Evolutionary conservation across 1,284 basidiomycete species (phyloP), one percentile per base, ranked within the genome.

Genomic region (Boletus subluridellus): DNA sequence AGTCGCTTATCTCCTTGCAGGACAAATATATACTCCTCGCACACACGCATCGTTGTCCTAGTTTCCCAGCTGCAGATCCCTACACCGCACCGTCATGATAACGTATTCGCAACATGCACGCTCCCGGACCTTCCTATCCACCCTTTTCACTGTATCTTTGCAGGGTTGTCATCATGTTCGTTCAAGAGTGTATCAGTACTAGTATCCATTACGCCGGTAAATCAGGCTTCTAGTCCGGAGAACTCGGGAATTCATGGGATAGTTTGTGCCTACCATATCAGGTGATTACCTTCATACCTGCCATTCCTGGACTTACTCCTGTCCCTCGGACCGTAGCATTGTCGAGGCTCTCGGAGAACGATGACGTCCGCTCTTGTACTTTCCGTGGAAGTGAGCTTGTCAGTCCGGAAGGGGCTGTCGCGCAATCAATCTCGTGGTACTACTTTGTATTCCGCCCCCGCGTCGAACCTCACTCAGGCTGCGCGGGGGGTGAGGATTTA

Each of bases 261-360:
- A n/a, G 52, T 63, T 73, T 65, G 60, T 59, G 56, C 52, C 52
- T 73, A 32, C 70, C 63, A 63, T 64, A 69, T 69, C 28, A 59
- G 70, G 73, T 59, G 60, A 62, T 64, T 73, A 21, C 60, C 57
- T 72, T 74, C 54, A 69, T 58, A 30, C 54, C 34, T 74, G 45
- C 73, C 47, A 50, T 61, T 69, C 54, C 58, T 49, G 60, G 58
- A 30, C 54, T 61, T 41, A 63, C 61, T 55, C 60, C 60, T 69
- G 45, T 65, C 38, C 37, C 46, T 46, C 24, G 15, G 6, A 38
- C 28, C n/a, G 21, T 35, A 49, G 53, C 39, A 5, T n/a, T 44
- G 32, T 52, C 34, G 39, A 34, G 37, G 38, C 24, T 53, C 49
- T 42, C 17, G 45, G 21, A 53, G 28, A 45, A 49, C 28, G 45